These are phyloP conservation scores for Citrus sinensis DNA, from an alignment of 345 rosid genomes.

Conservation along the genomic window DNA sequence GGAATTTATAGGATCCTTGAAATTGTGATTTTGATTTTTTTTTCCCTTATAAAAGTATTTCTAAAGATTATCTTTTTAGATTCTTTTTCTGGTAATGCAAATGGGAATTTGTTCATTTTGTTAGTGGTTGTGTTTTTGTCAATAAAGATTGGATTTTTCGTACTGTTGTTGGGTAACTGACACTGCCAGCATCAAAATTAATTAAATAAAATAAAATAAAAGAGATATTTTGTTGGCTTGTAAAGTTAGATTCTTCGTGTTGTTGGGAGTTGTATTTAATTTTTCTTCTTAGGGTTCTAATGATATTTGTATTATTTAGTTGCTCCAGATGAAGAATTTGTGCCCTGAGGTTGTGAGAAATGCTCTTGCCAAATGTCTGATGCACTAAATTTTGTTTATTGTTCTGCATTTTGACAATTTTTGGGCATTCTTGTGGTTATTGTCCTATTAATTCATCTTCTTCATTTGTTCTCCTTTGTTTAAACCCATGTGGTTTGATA, in stretches of 20 bases:
- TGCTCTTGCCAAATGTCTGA: not conserved
- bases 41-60: not conserved
- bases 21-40: not conserved
- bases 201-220: not conserved
- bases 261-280: not conserved
- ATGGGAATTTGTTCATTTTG: not conserved
- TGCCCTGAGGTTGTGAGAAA: not conserved
- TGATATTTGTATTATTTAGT: not conserved
- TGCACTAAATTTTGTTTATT: not conserved
- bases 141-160: not conserved
- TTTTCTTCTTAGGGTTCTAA: not conserved
- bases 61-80: not conserved
- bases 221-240: not conserved
- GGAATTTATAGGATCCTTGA: not conserved
- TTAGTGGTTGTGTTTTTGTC: not conserved
- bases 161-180: not conserved
- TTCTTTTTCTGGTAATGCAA: not conserved
- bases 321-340: not conserved
- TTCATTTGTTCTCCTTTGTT: not conserved
- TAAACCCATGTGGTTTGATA: not conserved
- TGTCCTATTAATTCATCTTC: not conserved
- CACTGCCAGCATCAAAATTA: not conserved
- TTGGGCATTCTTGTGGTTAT: not conserved
- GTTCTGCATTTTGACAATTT: not conserved
- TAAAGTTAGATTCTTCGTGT: not conserved